These are phyloP conservation scores for Caloboletus firmus DNA, from an alignment of 1,284 basidiomycete genomes.

Conservation along the genomic window DNA sequence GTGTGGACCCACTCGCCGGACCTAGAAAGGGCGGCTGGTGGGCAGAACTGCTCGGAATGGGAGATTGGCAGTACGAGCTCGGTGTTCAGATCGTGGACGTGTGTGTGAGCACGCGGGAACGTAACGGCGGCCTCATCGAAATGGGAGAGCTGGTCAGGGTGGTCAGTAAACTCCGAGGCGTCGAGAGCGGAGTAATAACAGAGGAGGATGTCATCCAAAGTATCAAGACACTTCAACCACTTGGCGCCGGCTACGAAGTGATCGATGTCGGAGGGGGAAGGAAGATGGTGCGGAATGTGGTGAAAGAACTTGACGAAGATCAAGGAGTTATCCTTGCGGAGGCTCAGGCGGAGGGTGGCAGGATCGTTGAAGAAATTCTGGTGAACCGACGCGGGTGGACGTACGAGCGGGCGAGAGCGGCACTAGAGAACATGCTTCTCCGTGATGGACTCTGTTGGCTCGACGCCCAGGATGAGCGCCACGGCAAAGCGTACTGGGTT, in stretches of 20 bases:
- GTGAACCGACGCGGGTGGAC: constrained; percentile 74
- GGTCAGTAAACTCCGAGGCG: constrained; percentile 73
- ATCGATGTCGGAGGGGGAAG: constrained; percentile 64
- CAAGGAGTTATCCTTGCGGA: constrained; percentile 75
- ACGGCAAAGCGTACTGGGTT: constrained; percentile 75
- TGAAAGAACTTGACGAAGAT: constrained; percentile 81
- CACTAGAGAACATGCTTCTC: constrained; percentile 86
- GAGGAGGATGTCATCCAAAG: constrained; percentile 85
- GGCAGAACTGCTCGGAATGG: constrained; percentile 81
- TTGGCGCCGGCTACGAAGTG: constrained; percentile 89
- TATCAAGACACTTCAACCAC: constrained; percentile 84
- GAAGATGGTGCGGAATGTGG: constrained; percentile 71
- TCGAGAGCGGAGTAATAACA: constrained; percentile 63
- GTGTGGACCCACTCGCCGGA: constrained; percentile 91
- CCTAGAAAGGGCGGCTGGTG: constrained; percentile 87
- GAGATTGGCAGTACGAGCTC: constrained; percentile 96
- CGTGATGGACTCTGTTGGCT: constrained; percentile 94
- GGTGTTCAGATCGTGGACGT: constrained; percentile 97
- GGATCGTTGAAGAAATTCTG: constrained; percentile 61
- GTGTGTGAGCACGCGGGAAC: constrained; percentile 84
- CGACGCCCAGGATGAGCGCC: constrained; percentile 77
- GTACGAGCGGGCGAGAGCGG: constrained; percentile 69
- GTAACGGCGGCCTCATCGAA: constrained; percentile 91
- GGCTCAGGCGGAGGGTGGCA: constrained; percentile 67
- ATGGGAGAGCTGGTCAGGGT: constrained; percentile 83